Evolutionary conservation across 495 filamentous ascomycete species (phyloP).

Genomic region (Talaromyces stipitatus): DNA sequence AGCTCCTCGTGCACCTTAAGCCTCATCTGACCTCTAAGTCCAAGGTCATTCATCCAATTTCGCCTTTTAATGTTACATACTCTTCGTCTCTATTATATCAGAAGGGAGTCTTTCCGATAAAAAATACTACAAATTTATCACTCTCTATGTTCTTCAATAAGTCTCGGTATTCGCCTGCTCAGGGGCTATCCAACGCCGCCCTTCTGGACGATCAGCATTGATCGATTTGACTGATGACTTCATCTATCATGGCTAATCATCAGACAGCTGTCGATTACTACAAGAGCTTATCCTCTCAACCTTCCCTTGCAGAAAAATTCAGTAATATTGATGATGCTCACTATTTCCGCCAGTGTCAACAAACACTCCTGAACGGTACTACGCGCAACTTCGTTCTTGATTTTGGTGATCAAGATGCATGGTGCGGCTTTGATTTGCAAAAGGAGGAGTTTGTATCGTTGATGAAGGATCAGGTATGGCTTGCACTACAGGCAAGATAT

Average conservation of each 20-base stretch:
- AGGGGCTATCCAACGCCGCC: too few species aligned
- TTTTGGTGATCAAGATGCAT: conserved; percentile 57
- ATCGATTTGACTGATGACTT: neutral
- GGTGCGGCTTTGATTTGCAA: conserved; percentile 52
- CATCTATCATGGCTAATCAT: neutral
- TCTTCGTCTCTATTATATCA: neutral
- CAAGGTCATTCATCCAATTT: neutral
- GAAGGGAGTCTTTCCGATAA: neutral
- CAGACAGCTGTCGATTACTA: conserved; percentile 30
- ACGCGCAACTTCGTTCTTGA: conserved; percentile 64
- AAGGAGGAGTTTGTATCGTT: conserved; percentile 33
- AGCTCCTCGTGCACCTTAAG: neutral
- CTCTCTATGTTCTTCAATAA: too few species aligned
- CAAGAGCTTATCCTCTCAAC: conserved; percentile 17
- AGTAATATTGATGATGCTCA: conserved; percentile 45
- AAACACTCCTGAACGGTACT: conserved; percentile 22
- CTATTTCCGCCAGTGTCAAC: conserved; percentile 35
- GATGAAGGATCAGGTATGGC: conserved; percentile 24
- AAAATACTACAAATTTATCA: neutral
- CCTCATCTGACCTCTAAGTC: conserved; percentile 6
- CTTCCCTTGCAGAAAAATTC: conserved; percentile 30
- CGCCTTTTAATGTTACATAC: neutral
- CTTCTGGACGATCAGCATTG: neutral
- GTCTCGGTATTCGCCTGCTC: neutral
- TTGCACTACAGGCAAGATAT: neutral